Conservation (phyloP, 208 protist genomes). For the Polymyxa betae region DNA sequence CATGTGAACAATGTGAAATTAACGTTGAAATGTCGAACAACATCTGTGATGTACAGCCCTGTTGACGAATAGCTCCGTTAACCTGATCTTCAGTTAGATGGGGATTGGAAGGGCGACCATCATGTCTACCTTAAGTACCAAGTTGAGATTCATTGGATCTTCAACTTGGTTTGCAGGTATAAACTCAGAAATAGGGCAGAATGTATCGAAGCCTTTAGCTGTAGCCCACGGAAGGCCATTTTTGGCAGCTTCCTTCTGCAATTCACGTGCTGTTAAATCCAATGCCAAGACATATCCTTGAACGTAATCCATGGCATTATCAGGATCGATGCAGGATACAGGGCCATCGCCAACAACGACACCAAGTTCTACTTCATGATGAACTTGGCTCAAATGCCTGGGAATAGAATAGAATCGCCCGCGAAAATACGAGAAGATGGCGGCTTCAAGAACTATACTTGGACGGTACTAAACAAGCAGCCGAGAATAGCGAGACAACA, state of each 20-base stretch:
- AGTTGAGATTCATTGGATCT: neutral
- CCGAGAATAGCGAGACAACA: neutral
- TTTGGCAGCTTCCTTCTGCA: conserved; percentile 1
- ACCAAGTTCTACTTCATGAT: conserved; percentile 48
- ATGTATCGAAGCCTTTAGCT: conserved; percentile 41
- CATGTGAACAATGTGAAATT: neutral
- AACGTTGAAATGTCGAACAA: neutral
- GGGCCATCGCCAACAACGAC: neutral
- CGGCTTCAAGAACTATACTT: conserved; percentile 37
- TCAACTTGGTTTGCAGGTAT: neutral
- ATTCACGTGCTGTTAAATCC: neutral
- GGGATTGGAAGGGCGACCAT: conserved; percentile 5
- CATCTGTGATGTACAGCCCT: neutral
- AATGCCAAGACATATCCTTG: conserved; percentile 12
- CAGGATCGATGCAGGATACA: neutral
- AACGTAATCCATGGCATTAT: neutral
- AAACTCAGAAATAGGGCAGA: conserved; percentile 44
- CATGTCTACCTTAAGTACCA: neutral
- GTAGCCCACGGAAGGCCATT: conserved; percentile 8
- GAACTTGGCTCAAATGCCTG: neutral
- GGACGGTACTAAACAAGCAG: neutral
- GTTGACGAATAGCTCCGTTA: neutral
- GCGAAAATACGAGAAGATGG: neutral
- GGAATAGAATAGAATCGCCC: conserved; percentile 15
- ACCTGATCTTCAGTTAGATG: neutral